phyloP scores from a whole-genome alignment of 2,329 filamentous ascomycete genomes.

The Trichoderma cornu-damae region DNA sequence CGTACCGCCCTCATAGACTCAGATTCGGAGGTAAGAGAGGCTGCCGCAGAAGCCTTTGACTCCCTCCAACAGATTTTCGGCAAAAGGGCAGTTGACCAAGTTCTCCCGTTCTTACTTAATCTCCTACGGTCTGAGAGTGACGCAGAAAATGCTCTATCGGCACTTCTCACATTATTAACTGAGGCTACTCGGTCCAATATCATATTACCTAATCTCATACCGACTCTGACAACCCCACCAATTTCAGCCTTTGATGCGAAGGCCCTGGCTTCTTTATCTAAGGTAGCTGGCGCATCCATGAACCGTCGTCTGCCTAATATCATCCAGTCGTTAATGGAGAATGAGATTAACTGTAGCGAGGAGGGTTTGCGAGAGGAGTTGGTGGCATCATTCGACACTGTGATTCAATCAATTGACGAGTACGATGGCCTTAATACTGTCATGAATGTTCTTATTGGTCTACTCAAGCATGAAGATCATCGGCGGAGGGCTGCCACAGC shows the following conservation, averaged over 20 bases:
- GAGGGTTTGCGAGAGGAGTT: conserved; percentile 69
- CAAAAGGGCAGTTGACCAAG: conserved; percentile 91
- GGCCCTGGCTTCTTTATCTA: conserved; percentile 84
- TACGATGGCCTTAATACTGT: conserved; percentile 91
- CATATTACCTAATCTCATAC: conserved; percentile 92
- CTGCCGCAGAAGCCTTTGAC: conserved; percentile 95
- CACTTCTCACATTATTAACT: conserved; percentile 87
- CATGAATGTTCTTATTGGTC: conserved; percentile 85
- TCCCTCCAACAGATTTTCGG: conserved; percentile 88
- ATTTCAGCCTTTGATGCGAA: conserved; percentile 94
- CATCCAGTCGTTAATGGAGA: conserved; percentile 90
- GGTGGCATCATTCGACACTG: conserved; percentile 76
- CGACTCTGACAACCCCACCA: conserved; percentile 82
- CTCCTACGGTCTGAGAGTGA: conserved; percentile 81
- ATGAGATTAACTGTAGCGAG: conserved; percentile 72
- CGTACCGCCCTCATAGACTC: conserved; percentile 87
- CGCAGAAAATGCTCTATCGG: conserved; percentile 87
- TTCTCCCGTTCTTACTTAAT: conserved; percentile 84
- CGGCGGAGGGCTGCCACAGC: conserved; percentile 72
- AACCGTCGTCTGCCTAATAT: conserved; percentile 84
- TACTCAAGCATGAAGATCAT: conserved; percentile 92
- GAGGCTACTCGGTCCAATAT: conserved; percentile 92
- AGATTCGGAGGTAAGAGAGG: conserved; percentile 85
- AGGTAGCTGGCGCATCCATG: conserved; percentile 87
- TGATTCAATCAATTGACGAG: conserved; percentile 89